Evolutionary conservation across 805 yeast genomes (phyloP).

Genomic region (Schwanniomyces vanrijiae): DNA sequence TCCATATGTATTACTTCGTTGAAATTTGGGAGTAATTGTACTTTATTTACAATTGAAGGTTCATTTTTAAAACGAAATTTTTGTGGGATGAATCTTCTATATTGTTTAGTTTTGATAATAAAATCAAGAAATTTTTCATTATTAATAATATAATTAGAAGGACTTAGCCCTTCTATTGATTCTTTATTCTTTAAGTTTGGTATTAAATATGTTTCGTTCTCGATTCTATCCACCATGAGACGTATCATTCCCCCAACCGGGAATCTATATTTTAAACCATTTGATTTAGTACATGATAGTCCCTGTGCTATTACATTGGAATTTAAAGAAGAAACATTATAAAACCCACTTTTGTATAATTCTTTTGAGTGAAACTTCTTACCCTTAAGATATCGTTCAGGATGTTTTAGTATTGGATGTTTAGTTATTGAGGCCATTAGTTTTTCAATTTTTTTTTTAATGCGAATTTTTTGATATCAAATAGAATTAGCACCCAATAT

Average conservation of each 20-base stretch:
- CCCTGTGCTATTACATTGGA: conserved; percentile 29
- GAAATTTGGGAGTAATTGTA: conserved; percentile 9
- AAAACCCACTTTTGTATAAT: conserved; percentile 16
- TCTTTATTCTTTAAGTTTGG: conserved; percentile 17
- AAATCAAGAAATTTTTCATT: conserved; percentile 17
- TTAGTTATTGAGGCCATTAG: conserved; percentile 5
- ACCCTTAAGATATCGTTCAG: conserved; percentile 24
- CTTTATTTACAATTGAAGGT: conserved; percentile 8
- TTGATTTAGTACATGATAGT: conserved; percentile 24
- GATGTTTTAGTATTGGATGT: conserved; percentile 33
- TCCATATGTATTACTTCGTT: conserved; percentile 6
- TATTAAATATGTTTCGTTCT: conserved; percentile 7
- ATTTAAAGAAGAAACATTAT: conserved; percentile 14
- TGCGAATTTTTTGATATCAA: not conserved
- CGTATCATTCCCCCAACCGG: conserved; percentile 23
- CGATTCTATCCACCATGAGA: conserved; percentile 8
- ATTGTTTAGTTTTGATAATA: conserved; percentile 15
- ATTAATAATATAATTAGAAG: conserved; percentile 27
- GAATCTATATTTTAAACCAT: conserved; percentile 20
- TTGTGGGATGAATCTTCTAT: conserved; percentile 23
- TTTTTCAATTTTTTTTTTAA: not conserved
- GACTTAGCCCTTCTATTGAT: conserved; percentile 12
- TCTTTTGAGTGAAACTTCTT: conserved; percentile 20
- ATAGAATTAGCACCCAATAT: not conserved
- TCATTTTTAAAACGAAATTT: conserved; percentile 21